Evolutionary conservation across 2,329 filamentous ascomycete species (phyloP).

Genomic region (Verticillium tricorpus): DNA sequence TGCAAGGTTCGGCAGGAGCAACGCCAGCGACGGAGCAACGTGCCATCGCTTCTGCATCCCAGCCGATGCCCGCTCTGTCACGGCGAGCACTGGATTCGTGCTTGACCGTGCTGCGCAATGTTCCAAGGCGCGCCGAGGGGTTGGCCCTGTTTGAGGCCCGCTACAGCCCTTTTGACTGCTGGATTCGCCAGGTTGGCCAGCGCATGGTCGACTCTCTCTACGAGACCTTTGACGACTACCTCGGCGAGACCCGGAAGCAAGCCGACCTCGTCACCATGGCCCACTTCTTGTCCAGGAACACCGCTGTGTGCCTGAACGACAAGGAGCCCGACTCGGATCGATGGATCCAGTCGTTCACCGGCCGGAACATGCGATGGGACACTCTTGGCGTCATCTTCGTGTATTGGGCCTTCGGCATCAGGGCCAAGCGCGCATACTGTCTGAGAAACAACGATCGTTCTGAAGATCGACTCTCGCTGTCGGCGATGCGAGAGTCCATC

Average conservation of each 20-base stretch:
- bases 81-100: slow-evolving; percentile 25
- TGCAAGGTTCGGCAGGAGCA: background rate
- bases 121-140: slow-evolving; percentile 20
- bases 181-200: slow-evolving; percentile 10
- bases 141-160: slow-evolving; percentile 7
- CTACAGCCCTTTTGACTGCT: slow-evolving; percentile 14
- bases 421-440: background rate
- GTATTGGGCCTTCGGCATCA: slow-evolving; percentile 6
- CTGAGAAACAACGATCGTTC: background rate
- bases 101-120: slow-evolving; percentile 29
- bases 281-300: slow-evolving; percentile 19
- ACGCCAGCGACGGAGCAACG: background rate
- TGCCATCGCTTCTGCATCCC: background rate
- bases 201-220: slow-evolving; percentile 13
- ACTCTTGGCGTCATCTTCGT: slow-evolving; percentile 9
- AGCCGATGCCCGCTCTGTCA: slow-evolving; percentile 4
- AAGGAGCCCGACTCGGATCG: slow-evolving; percentile 6
- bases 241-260: slow-evolving; percentile 1
- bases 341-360: slow-evolving; percentile 8
- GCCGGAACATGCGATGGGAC: slow-evolving; percentile 7
- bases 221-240: slow-evolving; percentile 12
- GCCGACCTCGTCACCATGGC: slow-evolving; percentile 5
- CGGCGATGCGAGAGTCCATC: background rate
- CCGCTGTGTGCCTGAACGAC: slow-evolving; percentile 6
- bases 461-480: background rate